Conservation (phyloP, 2,329 filamentous ascomycete species). For the Colletotrichum kahawae region DNA sequence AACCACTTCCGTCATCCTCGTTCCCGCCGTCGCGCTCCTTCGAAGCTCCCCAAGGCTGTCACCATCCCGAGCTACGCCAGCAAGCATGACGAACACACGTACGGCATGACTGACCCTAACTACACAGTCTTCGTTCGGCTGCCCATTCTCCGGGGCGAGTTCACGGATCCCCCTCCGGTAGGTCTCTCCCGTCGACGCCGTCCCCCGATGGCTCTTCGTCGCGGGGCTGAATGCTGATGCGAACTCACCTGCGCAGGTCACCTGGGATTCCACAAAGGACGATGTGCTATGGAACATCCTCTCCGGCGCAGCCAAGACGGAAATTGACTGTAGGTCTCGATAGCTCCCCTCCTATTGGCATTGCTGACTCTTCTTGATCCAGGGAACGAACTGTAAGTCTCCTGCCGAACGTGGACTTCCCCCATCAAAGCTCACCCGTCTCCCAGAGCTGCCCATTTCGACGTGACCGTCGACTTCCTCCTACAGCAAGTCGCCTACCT, state of each 20-base stretch:
- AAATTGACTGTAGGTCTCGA: conserved; percentile 79
- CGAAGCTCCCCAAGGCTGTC: conserved; percentile 2
- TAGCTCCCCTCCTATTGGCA: background rate
- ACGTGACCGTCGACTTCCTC: conserved; percentile 86
- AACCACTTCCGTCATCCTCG: conserved; percentile 14
- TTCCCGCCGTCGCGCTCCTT: background rate
- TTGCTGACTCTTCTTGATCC: background rate
- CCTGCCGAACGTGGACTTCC: background rate
- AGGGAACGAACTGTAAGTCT: conserved; percentile 79
- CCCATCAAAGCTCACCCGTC: conserved; percentile 19
- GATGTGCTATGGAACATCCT: conserved; percentile 89
- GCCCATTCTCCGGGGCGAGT: conserved; percentile 86
- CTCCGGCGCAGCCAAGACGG: conserved; percentile 79
- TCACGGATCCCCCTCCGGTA: conserved; percentile 89
- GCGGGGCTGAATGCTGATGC: conserved; percentile 25
- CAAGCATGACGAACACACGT: conserved; percentile 16
- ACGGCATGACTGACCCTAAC: conserved; percentile 53
- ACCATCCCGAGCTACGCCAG: conserved; percentile 5
- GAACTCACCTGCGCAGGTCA: conserved; percentile 59
- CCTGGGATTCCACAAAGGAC: conserved; percentile 89
- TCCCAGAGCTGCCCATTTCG: conserved; percentile 72
- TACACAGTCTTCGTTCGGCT: conserved; percentile 86
- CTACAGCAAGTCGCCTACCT: conserved; percentile 94
- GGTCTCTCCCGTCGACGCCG: conserved; percentile 30
- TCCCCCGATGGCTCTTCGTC: background rate